Base-by-base conservation (phyloP, 306 rosid genomes). In the Fragaria iinumae region DNA sequence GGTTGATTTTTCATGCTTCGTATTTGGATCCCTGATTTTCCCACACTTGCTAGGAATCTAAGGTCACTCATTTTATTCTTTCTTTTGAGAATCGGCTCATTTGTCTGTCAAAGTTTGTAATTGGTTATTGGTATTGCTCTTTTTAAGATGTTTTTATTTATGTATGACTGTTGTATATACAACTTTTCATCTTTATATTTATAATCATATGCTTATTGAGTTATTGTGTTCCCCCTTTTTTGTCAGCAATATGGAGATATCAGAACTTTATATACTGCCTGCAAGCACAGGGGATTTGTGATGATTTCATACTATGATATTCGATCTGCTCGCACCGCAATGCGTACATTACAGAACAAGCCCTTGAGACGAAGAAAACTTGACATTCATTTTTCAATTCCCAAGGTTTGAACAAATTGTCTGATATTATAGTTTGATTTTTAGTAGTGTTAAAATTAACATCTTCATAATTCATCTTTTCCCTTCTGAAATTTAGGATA, bases 251-350 rank as follows among this genome's bases (percentile, higher is more conserved):
- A 87, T 72, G 98, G 98, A 81, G 98, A 90, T 83, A 91, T 93
- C 90, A 82, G 97, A 84, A 89, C 98, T 80, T 83, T 93, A 76
- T 93, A 93, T 80, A 93, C 98, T 66, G 97, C 97, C 57, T 91
- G 98, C 93, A 93, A 93, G 89, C 98, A 91, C 80, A 83, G 98
- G 77, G 98, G 98, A 50, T 93, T 93, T 80, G 98, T 93, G 84
- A 93, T 93, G 98, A 93, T 93, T 83, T 93, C 98, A 48, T 93
- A 93, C 88, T 93, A 88, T 72, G 98, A 93, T 76, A 93, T 93
- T 48, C 97, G 97, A 81, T 89, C 93, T 70, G 97, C 98, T 87
- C 98, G 98, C 52, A 89, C 88, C 77, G 97, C 98, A 43, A 91
- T 93, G 93, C 98, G 98, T 49, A 87, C 89, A 13, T 84, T 93